Evolutionary conservation across 2,329 filamentous ascomycete genomes (phyloP), one percentile per base, ranked within the genome.

Genomic region (Claviceps pusilla): DNA sequence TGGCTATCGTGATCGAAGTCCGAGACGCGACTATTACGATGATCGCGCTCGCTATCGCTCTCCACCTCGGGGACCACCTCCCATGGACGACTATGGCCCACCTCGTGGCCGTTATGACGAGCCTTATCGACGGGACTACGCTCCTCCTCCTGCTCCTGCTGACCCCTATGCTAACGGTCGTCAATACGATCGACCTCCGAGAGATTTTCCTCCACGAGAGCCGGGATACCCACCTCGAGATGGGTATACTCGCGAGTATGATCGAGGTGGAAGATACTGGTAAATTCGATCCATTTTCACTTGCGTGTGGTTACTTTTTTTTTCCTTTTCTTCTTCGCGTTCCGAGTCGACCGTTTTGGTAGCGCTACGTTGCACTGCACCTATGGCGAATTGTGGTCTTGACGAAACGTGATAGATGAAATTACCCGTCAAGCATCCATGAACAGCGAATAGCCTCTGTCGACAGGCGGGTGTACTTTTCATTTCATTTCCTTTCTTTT

Each of bases 1-100:
- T 57, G 83, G 86, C 59, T 95, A 95, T 70, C 89, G 91, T 66
- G 89, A 94, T 65, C 84, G 90, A 63, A 91, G 88, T 64, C 86
- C 86, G 55, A 84, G 86, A 57, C 84, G 88, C 61, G 86, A 91
- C 57, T 95, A 95, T 71, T 95, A 96, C 70, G 84, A 88, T 49
- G 87, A 91, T 59, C 82, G 86, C 65, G 82, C 86, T 62, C 80
- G 84, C 51, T 89, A 90, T 64, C 84, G 88, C 55, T 89, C 87
- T 55, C 88, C 89, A 57, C 86, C 86, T 48, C 84, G 86, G 60
- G 84, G 85, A 28, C 55, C 55, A 7, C 46, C 53, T 28, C 83
- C 86, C 48, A 76, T 86, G 59, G 85, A 90, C 57, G 89, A 95
- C 64, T 93, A 95, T 57, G 72, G 72, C 61, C 81, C 82, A 54